These are phyloP conservation scores for Auricularia sp. DNA, from an alignment of 768 basidiomycete species.

Conservation along the genomic window DNA sequence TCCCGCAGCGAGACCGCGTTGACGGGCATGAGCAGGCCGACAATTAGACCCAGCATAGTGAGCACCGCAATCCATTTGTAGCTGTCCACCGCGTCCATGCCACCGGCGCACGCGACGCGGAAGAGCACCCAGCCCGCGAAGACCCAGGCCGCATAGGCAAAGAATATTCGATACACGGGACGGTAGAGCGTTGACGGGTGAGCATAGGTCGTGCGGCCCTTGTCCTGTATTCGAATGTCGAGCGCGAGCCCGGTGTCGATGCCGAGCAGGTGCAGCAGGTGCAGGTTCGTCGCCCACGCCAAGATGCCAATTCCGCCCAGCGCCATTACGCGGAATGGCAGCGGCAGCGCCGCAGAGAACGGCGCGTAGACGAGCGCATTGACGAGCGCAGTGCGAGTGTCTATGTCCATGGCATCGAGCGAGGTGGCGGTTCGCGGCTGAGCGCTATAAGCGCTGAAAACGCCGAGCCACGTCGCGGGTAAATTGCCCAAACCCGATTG, in stretches of 20 bases:
- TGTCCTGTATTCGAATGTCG: slow-evolving; percentile 33
- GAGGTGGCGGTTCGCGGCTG: neutral
- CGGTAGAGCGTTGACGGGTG: slow-evolving; percentile 37
- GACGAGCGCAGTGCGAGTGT: slow-evolving; percentile 1
- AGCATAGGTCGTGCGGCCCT: slow-evolving; percentile 26
- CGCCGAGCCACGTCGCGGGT: neutral
- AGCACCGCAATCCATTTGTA: slow-evolving; percentile 71
- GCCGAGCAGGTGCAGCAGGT: slow-evolving; percentile 63
- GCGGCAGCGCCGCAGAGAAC: slow-evolving; percentile 40
- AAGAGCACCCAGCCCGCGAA: slow-evolving; percentile 61
- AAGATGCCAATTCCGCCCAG: slow-evolving; percentile 71
- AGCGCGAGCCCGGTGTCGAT: slow-evolving; percentile 66
- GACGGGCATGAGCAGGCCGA: slow-evolving; percentile 55
- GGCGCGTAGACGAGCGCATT: slow-evolving; percentile 1
- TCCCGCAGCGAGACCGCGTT: slow-evolving; percentile 58
- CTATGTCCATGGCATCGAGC: slow-evolving; percentile 4
- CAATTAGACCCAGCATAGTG: slow-evolving; percentile 46
- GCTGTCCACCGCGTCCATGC: slow-evolving; percentile 51
- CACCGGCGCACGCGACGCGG: slow-evolving; percentile 46
- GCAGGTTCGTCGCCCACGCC: slow-evolving; percentile 89
- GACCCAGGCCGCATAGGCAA: slow-evolving; percentile 50
- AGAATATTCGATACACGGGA: slow-evolving; percentile 58
- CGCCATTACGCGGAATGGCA: slow-evolving; percentile 85
- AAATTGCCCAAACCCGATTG: neutral
- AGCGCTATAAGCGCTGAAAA: neutral